phyloP scores from a whole-genome alignment of 208 protist genomes.

The Angomonas deanei region DNA sequence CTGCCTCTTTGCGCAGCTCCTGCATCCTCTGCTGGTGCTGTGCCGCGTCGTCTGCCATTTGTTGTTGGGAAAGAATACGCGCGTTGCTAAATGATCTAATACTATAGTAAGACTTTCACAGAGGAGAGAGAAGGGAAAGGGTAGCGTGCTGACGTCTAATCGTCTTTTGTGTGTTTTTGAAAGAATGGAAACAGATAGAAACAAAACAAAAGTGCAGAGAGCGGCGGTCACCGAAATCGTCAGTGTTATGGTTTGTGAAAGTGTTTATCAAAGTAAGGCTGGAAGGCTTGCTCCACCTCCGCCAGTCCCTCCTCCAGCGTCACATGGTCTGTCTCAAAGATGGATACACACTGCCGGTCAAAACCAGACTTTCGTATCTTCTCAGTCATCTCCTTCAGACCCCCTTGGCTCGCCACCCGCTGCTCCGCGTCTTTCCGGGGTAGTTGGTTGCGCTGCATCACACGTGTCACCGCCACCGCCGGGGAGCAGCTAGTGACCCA shows the following conservation, averaged over 20 bases:
- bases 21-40: constrained; percentile 28
- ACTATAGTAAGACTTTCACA: not conserved
- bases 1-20: constrained; percentile 16
- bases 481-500: constrained; percentile 64
- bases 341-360: constrained; percentile 20
- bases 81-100: not conserved
- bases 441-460: constrained; percentile 42
- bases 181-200: too few relatives aligned
- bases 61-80: too few relatives aligned
- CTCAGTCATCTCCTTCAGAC: constrained; percentile 29
- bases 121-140: not conserved
- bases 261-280: constrained; percentile 22
- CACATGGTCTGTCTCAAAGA: constrained; percentile 53
- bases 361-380: not conserved
- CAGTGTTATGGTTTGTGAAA: too few relatives aligned
- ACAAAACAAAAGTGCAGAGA: not conserved
- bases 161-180: too few relatives aligned
- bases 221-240: not conserved
- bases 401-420: constrained; percentile 42
- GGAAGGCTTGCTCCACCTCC: constrained; percentile 33
- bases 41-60: too few relatives aligned
- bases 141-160: too few relatives aligned
- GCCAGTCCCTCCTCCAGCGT: constrained; percentile 38
- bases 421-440: constrained; percentile 25
- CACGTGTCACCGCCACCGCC: constrained; percentile 30